These are phyloP conservation scores for Pyrenopolyporus hunteri DNA, from an alignment of 495 filamentous ascomycete genomes.

Conservation along the genomic window DNA sequence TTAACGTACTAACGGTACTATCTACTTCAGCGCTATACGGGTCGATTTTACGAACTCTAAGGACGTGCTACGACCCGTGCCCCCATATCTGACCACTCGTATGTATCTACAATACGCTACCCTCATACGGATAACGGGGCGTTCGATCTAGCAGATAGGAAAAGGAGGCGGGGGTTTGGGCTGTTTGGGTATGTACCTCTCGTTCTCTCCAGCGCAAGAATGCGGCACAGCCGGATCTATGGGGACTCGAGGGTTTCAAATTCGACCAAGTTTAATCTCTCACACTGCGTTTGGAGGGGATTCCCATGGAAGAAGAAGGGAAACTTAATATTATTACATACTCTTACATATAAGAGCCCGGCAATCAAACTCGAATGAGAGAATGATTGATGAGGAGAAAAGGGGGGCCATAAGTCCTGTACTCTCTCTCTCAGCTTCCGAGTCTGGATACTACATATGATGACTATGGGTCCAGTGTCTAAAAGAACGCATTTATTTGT, in stretches of 20 bases:
- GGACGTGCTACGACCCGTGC: no score
- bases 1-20: no score
- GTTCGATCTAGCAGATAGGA: not conserved
- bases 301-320: not conserved
- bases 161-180: constrained; percentile 12
- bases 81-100: not conserved
- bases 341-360: no score
- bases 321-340: not conserved
- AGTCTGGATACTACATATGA: constrained; percentile 16
- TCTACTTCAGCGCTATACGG: no score
- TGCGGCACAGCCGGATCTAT: constrained; percentile 29
- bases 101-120: not conserved
- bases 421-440: constrained; percentile 20
- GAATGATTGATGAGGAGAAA: not conserved
- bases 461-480: constrained; percentile 11
- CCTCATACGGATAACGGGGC: constrained; percentile 1
- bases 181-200: no score
- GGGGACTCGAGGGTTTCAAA: constrained; percentile 10
- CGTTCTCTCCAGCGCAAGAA: constrained; percentile 6
- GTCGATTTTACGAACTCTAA: no score
- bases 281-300: not conserved
- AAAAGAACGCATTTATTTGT: constrained; percentile 20
- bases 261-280: constrained; percentile 12
- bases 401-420: not conserved
- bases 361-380: not conserved